Percentiles rank a stretch among this genome's conserved stretches.
Conservation (phyloP, 306 rosid species). For the Citrullus mucosospermus region DNA sequence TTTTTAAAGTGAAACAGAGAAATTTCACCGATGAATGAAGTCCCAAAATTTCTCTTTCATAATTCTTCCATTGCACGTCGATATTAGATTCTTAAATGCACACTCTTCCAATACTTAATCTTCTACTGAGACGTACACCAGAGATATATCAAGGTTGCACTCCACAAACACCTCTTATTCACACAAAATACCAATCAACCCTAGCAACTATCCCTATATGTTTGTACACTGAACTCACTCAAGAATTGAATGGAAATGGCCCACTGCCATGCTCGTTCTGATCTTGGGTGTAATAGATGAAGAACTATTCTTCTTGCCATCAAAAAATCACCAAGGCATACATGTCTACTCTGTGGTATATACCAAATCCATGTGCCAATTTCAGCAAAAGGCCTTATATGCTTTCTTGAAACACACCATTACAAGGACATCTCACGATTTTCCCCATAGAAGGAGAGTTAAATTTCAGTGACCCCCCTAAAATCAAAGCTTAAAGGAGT, state of each 20-base stretch:
- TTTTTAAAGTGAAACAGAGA: too few species aligned
- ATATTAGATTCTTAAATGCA: not conserved
- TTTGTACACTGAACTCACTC: not conserved
- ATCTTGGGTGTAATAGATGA: not conserved
- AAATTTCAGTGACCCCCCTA: not conserved
- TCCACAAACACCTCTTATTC: not conserved
- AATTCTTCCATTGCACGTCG: not conserved
- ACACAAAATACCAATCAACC: not conserved
- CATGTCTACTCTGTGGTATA: not conserved
- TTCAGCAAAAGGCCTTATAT: not conserved
- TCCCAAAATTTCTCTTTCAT: not conserved
- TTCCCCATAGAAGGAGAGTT: not conserved
- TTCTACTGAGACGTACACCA: not conserved
- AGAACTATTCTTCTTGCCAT: not conserved
- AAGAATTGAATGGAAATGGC: not conserved
- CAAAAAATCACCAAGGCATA: not conserved
- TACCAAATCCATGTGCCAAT: not conserved
- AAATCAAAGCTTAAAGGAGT: not conserved
- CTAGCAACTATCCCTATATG: not conserved
- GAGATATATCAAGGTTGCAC: not conserved
- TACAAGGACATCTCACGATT: not conserved
- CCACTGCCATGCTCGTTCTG: not conserved
- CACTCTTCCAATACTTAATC: not conserved
- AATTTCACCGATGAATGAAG: not conserved
- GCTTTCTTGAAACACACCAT: not conserved